These are phyloP conservation scores for Calocera viscosa DNA, from an alignment of 768 basidiomycete genomes.

Conservation along the genomic window DNA sequence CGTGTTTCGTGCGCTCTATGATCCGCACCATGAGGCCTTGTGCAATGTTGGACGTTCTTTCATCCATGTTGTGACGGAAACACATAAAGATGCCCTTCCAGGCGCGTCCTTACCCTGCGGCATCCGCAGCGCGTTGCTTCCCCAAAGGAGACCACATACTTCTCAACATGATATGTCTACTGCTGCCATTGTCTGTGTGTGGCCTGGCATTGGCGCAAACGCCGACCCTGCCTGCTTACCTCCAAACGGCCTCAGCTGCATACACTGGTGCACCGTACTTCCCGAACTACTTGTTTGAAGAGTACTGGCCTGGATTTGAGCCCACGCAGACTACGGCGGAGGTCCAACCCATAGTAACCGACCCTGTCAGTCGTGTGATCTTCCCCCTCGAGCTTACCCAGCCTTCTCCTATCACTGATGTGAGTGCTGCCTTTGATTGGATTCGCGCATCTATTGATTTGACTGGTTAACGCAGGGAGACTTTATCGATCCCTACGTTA, in stretches of 20 bases:
- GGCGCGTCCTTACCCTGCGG: not conserved
- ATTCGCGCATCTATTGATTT: not conserved
- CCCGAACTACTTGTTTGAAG: constrained; percentile 18
- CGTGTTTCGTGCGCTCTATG: no score
- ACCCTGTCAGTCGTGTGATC: constrained; percentile 11
- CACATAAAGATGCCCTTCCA: no score
- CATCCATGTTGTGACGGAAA: no score
- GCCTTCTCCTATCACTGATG: constrained; percentile 35
- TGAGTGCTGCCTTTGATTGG: not conserved
- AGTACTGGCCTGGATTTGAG: constrained; percentile 14
- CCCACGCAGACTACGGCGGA: constrained; percentile 14
- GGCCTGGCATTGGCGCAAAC: not conserved
- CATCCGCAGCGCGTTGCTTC: not conserved
- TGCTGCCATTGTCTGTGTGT: not conserved
- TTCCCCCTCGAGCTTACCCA: constrained; percentile 15
- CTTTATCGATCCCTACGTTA: constrained; percentile 13
- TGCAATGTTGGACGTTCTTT: no score
- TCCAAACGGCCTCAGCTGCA: not conserved
- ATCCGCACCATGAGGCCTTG: no score
- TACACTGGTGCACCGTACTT: constrained; percentile 12
- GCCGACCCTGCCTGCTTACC: not conserved
- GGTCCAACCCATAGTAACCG: constrained; percentile 15
- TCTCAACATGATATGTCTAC: not conserved
- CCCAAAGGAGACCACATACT: not conserved
- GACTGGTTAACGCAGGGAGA: constrained; percentile 11